Conservation (phyloP, 2,329 filamentous ascomycete genomes). For the Eurotiales sp. region DNA sequence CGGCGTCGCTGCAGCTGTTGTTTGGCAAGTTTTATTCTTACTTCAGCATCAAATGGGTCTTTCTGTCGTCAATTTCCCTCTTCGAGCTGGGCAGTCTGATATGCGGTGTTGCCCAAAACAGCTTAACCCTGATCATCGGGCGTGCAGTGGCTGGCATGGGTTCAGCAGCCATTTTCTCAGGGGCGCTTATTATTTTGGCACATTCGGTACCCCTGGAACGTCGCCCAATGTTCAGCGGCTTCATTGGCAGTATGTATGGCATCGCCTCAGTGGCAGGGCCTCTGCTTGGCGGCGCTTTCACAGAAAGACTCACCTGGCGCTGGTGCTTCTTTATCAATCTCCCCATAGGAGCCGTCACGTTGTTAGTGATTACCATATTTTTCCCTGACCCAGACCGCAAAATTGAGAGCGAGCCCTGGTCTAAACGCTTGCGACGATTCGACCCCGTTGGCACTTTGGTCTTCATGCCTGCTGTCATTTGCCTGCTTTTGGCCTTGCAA, state of each 20-base stretch:
- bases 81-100: constrained; percentile 45
- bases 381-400: constrained; percentile 24
- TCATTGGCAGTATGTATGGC: constrained; percentile 16
- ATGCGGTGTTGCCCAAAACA: constrained; percentile 33
- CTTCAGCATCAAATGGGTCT: constrained; percentile 22
- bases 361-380: constrained; percentile 29
- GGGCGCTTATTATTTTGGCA: constrained; percentile 23
- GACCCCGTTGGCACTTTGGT: constrained; percentile 43
- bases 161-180: constrained; percentile 22
- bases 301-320: constrained; percentile 31
- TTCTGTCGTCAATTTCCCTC: constrained; percentile 27
- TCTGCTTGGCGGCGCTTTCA: constrained; percentile 11
- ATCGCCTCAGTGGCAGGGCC: constrained; percentile 17
- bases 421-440: constrained; percentile 29
- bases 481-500: constrained; percentile 48
- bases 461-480: constrained; percentile 45
- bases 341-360: constrained; percentile 30
- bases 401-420: constrained; percentile 18
- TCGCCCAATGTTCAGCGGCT: constrained; percentile 19
- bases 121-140: constrained; percentile 27
- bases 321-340: constrained; percentile 36
- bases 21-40: constrained; percentile 47
- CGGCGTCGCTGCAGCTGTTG: constrained; percentile 28
- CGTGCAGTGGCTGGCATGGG: constrained; percentile 30
- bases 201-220: constrained; percentile 21